A percentile compares a stretch with the other conserved stretches of the same genome.
These are phyloP conservation scores for Wickerhamomyces alni DNA, from an alignment of 805 yeast genomes.

Conservation along the genomic window DNA sequence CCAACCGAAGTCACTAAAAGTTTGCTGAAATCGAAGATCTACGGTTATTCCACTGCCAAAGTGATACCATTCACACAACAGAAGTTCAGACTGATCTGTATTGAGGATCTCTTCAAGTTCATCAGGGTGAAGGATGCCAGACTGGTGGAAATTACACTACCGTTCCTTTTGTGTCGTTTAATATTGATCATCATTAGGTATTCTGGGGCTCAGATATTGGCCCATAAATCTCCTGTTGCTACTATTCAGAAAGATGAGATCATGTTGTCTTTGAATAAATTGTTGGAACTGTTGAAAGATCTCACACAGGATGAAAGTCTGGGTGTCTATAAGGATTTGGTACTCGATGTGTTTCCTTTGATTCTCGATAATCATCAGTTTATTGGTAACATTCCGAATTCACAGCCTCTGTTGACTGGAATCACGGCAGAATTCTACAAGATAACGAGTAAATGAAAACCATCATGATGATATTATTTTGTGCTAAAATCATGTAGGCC, in stretches of 20 bases:
- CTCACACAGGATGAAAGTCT: background rate
- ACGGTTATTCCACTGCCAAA: conserved; percentile 51
- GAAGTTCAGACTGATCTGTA: conserved; percentile 47
- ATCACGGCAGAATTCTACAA: conserved; percentile 21
- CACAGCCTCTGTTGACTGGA: conserved; percentile 13
- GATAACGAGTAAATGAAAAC: conserved; percentile 10
- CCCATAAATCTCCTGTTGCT: conserved; percentile 61
- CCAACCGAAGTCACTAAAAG: conserved; percentile 32
- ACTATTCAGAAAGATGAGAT: conserved; percentile 62
- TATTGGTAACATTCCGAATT: conserved; percentile 10
- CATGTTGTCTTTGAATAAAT: conserved; percentile 37
- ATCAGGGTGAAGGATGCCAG: conserved; percentile 21
- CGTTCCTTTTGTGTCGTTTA: conserved; percentile 50
- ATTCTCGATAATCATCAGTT: conserved; percentile 19
- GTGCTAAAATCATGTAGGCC: too few species aligned
- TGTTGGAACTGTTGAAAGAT: conserved; percentile 24
- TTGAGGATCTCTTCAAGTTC: conserved; percentile 44
- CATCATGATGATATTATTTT: too few species aligned
- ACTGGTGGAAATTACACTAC: conserved; percentile 28
- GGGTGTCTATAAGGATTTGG: background rate
- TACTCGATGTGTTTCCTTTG: conserved; percentile 16
- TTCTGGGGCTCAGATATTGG: conserved; percentile 53
- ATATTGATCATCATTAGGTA: conserved; percentile 59
- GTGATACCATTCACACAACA: conserved; percentile 38
- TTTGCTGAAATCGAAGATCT: conserved; percentile 37